Conservation (phyloP, 2,329 filamentous ascomycete species). For the Fusarium sarcochroum region DNA sequence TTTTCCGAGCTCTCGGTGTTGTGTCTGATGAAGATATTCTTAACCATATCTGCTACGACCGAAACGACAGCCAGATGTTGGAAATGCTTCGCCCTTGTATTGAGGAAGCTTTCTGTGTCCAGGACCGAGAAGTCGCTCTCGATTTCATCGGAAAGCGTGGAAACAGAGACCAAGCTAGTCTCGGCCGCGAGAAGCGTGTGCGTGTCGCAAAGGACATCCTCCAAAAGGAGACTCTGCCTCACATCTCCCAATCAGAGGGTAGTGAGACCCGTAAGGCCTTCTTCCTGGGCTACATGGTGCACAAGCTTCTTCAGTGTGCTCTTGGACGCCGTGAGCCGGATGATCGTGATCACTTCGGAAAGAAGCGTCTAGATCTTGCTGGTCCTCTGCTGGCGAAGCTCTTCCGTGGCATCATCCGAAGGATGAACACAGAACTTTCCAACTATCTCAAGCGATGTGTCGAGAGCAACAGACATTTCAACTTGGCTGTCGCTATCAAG, state of each 20-base stretch:
- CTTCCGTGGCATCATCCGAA: conserved; percentile 91
- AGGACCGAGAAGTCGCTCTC: conserved; percentile 92
- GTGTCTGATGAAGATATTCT: conserved; percentile 98
- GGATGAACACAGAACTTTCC: conserved; percentile 91
- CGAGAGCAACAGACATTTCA: conserved; percentile 90
- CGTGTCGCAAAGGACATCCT: conserved; percentile 94
- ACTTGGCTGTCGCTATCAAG: conserved; percentile 91
- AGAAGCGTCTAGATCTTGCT: conserved; percentile 96
- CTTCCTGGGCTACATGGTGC: conserved; percentile 99
- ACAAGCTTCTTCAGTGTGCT: conserved; percentile 93
- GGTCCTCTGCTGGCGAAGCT: conserved; percentile 96
- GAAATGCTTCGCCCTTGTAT: conserved; percentile 98
- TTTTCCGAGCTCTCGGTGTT: conserved; percentile 94
- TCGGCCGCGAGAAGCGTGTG: conserved; percentile 88
- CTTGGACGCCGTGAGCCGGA: conserved; percentile 94
- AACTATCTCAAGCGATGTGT: conserved; percentile 94
- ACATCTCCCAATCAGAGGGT: conserved; percentile 95
- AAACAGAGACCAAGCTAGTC: conserved; percentile 69
- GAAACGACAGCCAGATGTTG: conserved; percentile 95
- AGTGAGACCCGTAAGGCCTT: conserved; percentile 97
- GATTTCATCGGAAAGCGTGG: conserved; percentile 97
- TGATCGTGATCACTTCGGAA: conserved; percentile 98
- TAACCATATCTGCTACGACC: conserved; percentile 97
- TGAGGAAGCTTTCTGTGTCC: conserved; percentile 95
- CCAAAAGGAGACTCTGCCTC: conserved; percentile 95